phyloP scores from a whole-genome alignment of 805 yeast genomes.

The Metschnikowia arizonensis region DNA sequence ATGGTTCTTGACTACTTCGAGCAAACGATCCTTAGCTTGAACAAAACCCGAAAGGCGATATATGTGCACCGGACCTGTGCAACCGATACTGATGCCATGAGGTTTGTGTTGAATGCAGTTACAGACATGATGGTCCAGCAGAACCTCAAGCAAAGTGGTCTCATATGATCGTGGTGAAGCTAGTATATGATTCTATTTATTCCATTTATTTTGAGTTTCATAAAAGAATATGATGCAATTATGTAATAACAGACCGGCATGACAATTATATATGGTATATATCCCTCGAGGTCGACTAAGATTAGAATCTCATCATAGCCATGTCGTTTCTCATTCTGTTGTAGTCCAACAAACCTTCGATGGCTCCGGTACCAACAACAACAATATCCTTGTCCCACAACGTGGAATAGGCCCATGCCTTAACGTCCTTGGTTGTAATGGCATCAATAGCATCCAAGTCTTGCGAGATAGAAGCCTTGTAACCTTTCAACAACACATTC shows the following conservation, averaged over 20 bases:
- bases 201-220: slow-evolving; percentile 10
- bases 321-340: slow-evolving; percentile 83
- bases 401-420: slow-evolving; percentile 68
- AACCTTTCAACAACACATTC: slow-evolving; percentile 57
- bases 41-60: slow-evolving; percentile 66
- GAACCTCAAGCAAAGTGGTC: slow-evolving; percentile 73
- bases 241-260: slow-evolving; percentile 15
- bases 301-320: slow-evolving; percentile 76
- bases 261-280: slow-evolving; percentile 6
- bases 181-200: slow-evolving; percentile 2
- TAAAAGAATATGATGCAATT: slow-evolving; percentile 19
- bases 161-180: slow-evolving; percentile 38
- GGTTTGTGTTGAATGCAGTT: slow-evolving; percentile 85
- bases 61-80: slow-evolving; percentile 95
- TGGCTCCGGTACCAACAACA: slow-evolving; percentile 79
- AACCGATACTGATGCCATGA: slow-evolving; percentile 85
- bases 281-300: slow-evolving; percentile 3
- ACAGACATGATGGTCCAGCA: slow-evolving; percentile 87
- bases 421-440: slow-evolving; percentile 55
- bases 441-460: slow-evolving; percentile 59
- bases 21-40: slow-evolving; percentile 56
- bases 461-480: slow-evolving; percentile 58
- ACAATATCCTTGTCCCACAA: slow-evolving; percentile 85
- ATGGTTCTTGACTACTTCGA: slow-evolving; percentile 73
- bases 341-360: slow-evolving; percentile 81